Evolutionary conservation across 2,329 filamentous ascomycete genomes (phyloP).

Genomic region (Hypoxylon sp.): DNA sequence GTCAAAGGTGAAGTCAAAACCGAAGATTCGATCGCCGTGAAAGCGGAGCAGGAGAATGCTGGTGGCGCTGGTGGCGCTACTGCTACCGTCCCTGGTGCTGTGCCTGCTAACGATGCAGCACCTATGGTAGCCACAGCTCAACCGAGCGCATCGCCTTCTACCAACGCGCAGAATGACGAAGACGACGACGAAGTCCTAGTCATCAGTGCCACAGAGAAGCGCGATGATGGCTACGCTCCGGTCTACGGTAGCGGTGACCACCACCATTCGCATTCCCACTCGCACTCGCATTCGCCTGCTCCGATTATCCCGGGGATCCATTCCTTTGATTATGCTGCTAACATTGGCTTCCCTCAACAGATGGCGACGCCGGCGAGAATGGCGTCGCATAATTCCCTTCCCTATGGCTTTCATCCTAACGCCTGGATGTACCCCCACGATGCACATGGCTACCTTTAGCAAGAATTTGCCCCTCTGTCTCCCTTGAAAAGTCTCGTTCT

Average conservation of each 20-base stretch:
- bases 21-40: constrained; percentile 53
- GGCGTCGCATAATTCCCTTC: constrained; percentile 42
- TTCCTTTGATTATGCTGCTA: constrained; percentile 51
- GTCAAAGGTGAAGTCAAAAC: constrained; percentile 56
- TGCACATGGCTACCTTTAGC: constrained; percentile 47
- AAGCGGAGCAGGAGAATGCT: constrained; percentile 49
- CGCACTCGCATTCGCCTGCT: constrained; percentile 43
- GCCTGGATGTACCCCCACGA: constrained; percentile 50
- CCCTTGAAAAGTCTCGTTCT: neutral
- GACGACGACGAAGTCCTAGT: constrained; percentile 53
- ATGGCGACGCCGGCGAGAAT: constrained; percentile 27
- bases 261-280: constrained; percentile 42
- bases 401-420: constrained; percentile 47
- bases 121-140: constrained; percentile 9
- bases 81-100: constrained; percentile 23
- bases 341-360: constrained; percentile 49
- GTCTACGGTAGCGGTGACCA: constrained; percentile 32
- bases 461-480: constrained; percentile 20
- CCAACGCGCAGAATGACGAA: constrained; percentile 37
- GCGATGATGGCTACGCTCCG: constrained; percentile 27
- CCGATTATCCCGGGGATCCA: constrained; percentile 45
- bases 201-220: constrained; percentile 49
- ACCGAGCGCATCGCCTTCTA: constrained; percentile 29
- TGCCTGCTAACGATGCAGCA: constrained; percentile 11
- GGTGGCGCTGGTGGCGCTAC: constrained; percentile 29